Conservation (phyloP, 352 stramenopile genomes). For the Pythium chondricola region DNA sequence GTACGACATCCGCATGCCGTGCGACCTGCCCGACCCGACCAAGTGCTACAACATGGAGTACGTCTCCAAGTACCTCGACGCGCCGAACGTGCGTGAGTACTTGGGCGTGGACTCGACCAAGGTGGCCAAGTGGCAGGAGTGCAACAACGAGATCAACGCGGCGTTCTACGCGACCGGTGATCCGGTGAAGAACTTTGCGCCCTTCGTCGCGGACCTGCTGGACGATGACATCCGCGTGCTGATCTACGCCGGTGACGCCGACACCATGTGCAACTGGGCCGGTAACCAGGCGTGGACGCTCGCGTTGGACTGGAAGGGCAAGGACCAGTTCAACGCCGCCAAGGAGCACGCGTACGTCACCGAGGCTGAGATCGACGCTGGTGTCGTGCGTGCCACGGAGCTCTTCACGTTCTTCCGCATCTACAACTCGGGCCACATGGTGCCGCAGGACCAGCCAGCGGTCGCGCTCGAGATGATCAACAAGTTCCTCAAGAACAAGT, state of each 20-base stretch:
- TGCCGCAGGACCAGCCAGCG: slow-evolving; percentile 41
- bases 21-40: slow-evolving; percentile 24
- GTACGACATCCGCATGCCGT: slow-evolving; percentile 54
- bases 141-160: slow-evolving; percentile 89
- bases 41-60: slow-evolving; percentile 53
- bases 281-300: slow-evolving; percentile 93
- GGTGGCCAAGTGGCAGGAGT: slow-evolving; percentile 76
- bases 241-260: slow-evolving; percentile 95
- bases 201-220: slow-evolving; percentile 85
- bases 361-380: slow-evolving; percentile 12
- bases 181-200: slow-evolving; percentile 78
- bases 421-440: slow-evolving; percentile 39
- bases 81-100: slow-evolving; percentile 28
- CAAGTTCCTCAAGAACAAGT: slow-evolving; percentile 28
- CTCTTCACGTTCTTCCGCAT: slow-evolving; percentile 28
- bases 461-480: slow-evolving; percentile 39
- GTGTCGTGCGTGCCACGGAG: slow-evolving; percentile 16
- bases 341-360: slow-evolving; percentile 18
- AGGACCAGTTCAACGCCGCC: slow-evolving; percentile 76
- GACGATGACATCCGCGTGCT: slow-evolving; percentile 69
- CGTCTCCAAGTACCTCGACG: slow-evolving; percentile 50
- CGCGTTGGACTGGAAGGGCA: slow-evolving; percentile 88
- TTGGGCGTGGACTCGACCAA: slow-evolving; percentile 31
- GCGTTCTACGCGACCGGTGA: slow-evolving; percentile 81
- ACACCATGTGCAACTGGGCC: slow-evolving; percentile 97